Base-by-base conservation (phyloP, 2,329 filamentous ascomycete genomes). In the Colletotrichum coccodes region DNA sequence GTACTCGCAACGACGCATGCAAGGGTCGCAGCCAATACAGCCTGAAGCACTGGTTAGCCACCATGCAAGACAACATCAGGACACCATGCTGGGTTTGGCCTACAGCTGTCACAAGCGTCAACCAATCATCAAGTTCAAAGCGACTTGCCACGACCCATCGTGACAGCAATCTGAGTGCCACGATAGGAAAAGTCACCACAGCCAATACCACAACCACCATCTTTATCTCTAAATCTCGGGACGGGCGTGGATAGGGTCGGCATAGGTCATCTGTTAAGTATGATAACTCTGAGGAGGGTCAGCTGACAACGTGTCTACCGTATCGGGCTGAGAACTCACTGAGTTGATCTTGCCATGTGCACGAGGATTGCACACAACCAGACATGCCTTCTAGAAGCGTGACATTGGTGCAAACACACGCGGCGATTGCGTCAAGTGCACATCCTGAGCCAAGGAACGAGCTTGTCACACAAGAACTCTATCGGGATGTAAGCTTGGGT, bases 361-460 rank as follows among this genome's bases (percentile, higher is more conserved):
- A 68, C 2, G 64, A 54, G 7, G 40, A 38, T 1, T 64, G 59
- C 3, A 68, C 59, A 49, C 64, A 70, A 8, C n/a, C 40, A 12
- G 64, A 68, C 23, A 68, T 16, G 4, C 34, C 42, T 7, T 59
- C 16, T 5, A 70, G 28, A 11, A 70, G 54, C 0, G 68, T 64
- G 28, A 63, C 26, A 23, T 68, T 70, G 28, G 64, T 70, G 53
- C 64, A 70, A 11, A 68, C 21, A 12, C 64, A 68, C 2, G 53
- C 38, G 3, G 59, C 57, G 28, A 70, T 50, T 30, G 40, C 40
- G 26, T 68, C 64, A 14, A 60, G 11, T 8, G 32, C 18, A 16
- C 61, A 65, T 26, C 54, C 54, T 18, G 65, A 54, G n/a, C 2
- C 9, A 2, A 42, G 28, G 18, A 68, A 60, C 2, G 49, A 18